Conservation (phyloP, 1,284 basidiomycete genomes). For the Ganoderma lucidum region DNA sequence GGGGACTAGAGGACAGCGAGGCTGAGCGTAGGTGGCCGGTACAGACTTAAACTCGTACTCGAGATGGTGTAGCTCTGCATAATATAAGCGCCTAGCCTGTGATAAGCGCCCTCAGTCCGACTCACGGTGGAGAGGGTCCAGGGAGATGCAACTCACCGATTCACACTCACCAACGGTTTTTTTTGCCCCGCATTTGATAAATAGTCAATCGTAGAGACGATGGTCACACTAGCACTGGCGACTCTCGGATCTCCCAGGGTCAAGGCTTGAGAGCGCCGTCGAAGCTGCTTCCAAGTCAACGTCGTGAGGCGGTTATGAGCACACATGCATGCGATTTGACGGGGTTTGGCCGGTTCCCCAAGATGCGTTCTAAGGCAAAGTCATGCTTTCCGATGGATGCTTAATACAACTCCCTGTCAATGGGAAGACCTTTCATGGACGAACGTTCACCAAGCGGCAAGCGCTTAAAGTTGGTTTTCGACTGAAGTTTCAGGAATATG, state of each 20-base stretch:
- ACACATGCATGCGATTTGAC: not conserved
- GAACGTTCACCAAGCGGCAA: not conserved
- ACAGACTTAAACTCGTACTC: too few species aligned
- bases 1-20: too few species aligned
- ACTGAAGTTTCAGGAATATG: too few species aligned
- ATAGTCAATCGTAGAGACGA: not conserved
- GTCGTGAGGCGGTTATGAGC: not conserved
- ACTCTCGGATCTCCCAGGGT: not conserved
- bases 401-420: not conserved
- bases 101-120: too few species aligned
- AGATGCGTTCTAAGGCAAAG: not conserved
- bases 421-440: constrained; percentile 1
- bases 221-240: not conserved
- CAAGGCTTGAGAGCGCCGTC: not conserved
- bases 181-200: too few species aligned
- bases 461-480: not conserved
- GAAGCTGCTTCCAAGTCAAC: not conserved
- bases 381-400: not conserved
- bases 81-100: not conserved
- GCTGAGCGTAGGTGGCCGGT: not conserved
- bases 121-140: too few species aligned
- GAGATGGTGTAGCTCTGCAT: too few species aligned
- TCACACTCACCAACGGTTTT: too few species aligned
- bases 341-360: not conserved
- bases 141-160: too few species aligned